Percentiles rank a stretch among this genome's conserved stretches.
Evolutionary conservation across 805 yeast genomes (phyloP).

Genomic region (Candida vartiovaarae): DNA sequence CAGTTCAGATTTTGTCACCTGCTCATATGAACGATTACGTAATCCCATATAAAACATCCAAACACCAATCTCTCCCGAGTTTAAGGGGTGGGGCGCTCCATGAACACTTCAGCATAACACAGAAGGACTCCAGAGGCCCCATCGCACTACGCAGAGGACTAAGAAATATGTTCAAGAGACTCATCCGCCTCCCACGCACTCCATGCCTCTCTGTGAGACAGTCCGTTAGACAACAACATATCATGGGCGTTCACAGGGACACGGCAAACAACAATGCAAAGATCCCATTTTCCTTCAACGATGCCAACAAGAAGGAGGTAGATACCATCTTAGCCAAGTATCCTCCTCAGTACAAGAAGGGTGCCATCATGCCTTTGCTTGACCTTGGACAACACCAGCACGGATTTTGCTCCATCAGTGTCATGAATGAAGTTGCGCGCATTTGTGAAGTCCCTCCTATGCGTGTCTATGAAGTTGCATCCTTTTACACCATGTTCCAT

Average conservation of each 20-base stretch:
- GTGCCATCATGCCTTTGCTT: slow-evolving; percentile 81
- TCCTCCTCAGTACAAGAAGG: slow-evolving; percentile 82
- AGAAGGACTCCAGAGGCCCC: too few species aligned
- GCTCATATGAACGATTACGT: too few species aligned
- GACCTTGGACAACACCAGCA: slow-evolving; percentile 84
- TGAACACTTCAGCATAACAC: too few species aligned
- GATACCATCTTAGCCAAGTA: slow-evolving; percentile 67
- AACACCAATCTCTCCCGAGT: too few species aligned
- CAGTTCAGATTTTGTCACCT: too few species aligned
- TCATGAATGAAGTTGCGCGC: slow-evolving; percentile 86
- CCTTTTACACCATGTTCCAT: slow-evolving; percentile 88
- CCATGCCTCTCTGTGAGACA: background rate
- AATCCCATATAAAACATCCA: too few species aligned
- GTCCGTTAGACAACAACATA: slow-evolving; percentile 13
- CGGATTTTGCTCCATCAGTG: slow-evolving; percentile 80
- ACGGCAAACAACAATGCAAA: slow-evolving; percentile 57
- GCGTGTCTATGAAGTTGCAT: slow-evolving; percentile 91
- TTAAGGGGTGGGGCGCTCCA: too few species aligned
- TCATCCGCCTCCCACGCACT: background rate
- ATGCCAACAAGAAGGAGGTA: slow-evolving; percentile 63
- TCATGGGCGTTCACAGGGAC: slow-evolving; percentile 58
- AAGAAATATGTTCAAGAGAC: background rate
- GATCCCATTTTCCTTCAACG: slow-evolving; percentile 65
- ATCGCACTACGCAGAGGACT: too few species aligned
- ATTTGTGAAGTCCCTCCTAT: slow-evolving; percentile 84